phyloP scores from a whole-genome alignment of 177 flowering plant species.

The Tripterygium wilfordii region DNA sequence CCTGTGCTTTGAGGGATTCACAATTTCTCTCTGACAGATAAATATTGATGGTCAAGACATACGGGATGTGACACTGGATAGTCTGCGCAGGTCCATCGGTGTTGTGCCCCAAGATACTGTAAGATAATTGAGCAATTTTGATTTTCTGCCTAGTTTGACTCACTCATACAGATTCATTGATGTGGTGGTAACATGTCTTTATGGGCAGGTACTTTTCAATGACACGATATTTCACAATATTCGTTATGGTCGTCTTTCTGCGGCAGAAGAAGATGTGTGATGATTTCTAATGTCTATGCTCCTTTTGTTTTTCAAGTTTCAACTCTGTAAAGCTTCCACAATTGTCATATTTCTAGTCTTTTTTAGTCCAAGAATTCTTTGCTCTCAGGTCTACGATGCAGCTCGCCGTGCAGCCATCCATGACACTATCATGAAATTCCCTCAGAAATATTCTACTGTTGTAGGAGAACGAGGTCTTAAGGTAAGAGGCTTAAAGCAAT shows the following conservation, averaged over 20 bases:
- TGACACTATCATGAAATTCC: slow-evolving; percentile 91
- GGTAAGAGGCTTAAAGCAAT: slow-evolving; percentile 36
- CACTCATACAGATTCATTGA: not conserved
- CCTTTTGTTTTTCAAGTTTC: not conserved
- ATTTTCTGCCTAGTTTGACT: not conserved
- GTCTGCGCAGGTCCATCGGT: slow-evolving; percentile 80
- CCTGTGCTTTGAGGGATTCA: not conserved
- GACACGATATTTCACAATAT: slow-evolving; percentile 95
- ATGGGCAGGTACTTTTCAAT: slow-evolving; percentile 86
- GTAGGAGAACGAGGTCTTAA: slow-evolving; percentile 99
- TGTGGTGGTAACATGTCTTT: slow-evolving; percentile 1
- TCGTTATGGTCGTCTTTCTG: slow-evolving; percentile 83
- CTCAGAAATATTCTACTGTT: slow-evolving; percentile 75
- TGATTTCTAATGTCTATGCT: not conserved
- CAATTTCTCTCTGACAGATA: slow-evolving; percentile 45
- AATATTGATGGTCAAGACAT: slow-evolving; percentile 85
- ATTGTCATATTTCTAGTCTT: too few species aligned
- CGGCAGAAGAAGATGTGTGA: slow-evolving; percentile 81
- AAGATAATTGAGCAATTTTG: slow-evolving; percentile 17
- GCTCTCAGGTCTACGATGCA: slow-evolving; percentile 79
- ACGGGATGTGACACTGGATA: slow-evolving; percentile 58
- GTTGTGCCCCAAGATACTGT: slow-evolving; percentile 98
- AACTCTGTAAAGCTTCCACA: not conserved
- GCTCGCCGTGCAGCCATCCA: slow-evolving; percentile 93
- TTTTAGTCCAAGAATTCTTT: too few species aligned